These are phyloP conservation scores for Arachnopeziza araneosa DNA, from an alignment of 2,329 filamentous ascomycete species.

Conservation along the genomic window DNA sequence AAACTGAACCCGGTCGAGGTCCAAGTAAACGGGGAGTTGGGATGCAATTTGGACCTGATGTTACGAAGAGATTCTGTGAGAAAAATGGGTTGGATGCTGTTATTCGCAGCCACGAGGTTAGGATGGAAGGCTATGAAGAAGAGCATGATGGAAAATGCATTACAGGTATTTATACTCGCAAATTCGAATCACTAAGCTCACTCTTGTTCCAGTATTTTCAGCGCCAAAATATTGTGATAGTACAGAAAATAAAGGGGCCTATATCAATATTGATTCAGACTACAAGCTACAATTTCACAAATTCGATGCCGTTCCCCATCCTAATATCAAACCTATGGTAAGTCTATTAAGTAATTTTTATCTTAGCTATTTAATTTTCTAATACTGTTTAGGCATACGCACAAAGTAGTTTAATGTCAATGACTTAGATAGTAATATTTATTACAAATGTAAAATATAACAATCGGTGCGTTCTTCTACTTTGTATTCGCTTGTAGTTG, in stretches of 20 bases:
- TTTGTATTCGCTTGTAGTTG: too few relatives aligned
- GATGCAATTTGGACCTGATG: conserved; percentile 92
- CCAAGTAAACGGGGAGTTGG: conserved; percentile 96
- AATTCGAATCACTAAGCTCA: conserved; percentile 11
- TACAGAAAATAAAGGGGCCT: conserved; percentile 96
- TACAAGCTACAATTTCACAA: conserved; percentile 89
- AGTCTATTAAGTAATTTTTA: conserved; percentile 19
- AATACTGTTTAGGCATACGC: conserved; percentile 63
- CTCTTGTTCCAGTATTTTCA: conserved; percentile 67
- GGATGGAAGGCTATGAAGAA: conserved; percentile 98
- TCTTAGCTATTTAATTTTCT: neutral
- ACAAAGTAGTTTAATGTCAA: conserved; percentile 71
- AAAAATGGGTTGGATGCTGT: conserved; percentile 91
- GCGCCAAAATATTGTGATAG: conserved; percentile 96
- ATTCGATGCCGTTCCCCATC: conserved; percentile 95
- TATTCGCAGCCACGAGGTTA: conserved; percentile 94
- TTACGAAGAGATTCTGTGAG: conserved; percentile 95
- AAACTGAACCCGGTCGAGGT: conserved; percentile 76
- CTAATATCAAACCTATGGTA: conserved; percentile 89
- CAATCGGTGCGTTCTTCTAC: neutral
- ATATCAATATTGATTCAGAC: conserved; percentile 91
- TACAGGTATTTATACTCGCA: conserved; percentile 55
- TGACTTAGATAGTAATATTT: conserved; percentile 15
- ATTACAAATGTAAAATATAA: neutral
- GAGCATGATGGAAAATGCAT: conserved; percentile 96